Conservation (phyloP, 768 basidiomycete genomes). For the Lactarius evosmus region DNA sequence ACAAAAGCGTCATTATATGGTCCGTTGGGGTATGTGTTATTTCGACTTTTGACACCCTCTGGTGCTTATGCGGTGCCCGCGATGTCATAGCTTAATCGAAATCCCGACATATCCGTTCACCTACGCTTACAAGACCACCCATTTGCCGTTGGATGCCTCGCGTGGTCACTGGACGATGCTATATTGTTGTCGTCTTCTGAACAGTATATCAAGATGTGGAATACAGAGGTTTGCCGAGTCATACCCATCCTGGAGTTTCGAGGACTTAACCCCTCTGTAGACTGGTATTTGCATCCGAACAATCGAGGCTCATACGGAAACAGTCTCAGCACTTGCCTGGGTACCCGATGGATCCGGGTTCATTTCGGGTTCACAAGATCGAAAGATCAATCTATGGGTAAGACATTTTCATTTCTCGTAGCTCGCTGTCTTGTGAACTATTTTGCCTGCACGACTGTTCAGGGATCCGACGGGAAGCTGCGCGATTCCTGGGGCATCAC, state of each 20-base stretch:
- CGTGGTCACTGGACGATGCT: slow-evolving; percentile 91
- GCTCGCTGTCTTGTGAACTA: slow-evolving; percentile 18
- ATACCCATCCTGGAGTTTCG: slow-evolving; percentile 19
- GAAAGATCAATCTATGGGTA: slow-evolving; percentile 82
- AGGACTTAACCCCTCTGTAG: slow-evolving; percentile 39
- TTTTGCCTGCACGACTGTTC: slow-evolving; percentile 16
- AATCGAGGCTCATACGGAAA: slow-evolving; percentile 71
- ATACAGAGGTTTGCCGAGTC: slow-evolving; percentile 61
- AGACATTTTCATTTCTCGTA: slow-evolving; percentile 29
- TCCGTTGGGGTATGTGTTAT: slow-evolving; percentile 61
- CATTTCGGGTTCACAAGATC: slow-evolving; percentile 84
- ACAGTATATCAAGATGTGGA: slow-evolving; percentile 82
- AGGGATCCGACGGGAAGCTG: slow-evolving; percentile 76
- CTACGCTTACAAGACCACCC: slow-evolving; percentile 71
- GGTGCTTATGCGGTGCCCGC: background rate
- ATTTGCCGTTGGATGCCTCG: slow-evolving; percentile 73
- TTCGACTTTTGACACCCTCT: slow-evolving; percentile 15
- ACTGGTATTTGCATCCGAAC: slow-evolving; percentile 68
- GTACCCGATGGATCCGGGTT: slow-evolving; percentile 87
- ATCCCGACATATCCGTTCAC: slow-evolving; percentile 58
- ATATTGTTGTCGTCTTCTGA: slow-evolving; percentile 83
- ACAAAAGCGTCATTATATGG: slow-evolving; percentile 89
- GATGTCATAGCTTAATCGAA: slow-evolving; percentile 26
- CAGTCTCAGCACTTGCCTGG: slow-evolving; percentile 85
- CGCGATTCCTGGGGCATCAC: slow-evolving; percentile 65